These are phyloP conservation scores for Fusarium gaditjirri DNA, from an alignment of 2,329 filamentous ascomycete species.

Conservation along the genomic window DNA sequence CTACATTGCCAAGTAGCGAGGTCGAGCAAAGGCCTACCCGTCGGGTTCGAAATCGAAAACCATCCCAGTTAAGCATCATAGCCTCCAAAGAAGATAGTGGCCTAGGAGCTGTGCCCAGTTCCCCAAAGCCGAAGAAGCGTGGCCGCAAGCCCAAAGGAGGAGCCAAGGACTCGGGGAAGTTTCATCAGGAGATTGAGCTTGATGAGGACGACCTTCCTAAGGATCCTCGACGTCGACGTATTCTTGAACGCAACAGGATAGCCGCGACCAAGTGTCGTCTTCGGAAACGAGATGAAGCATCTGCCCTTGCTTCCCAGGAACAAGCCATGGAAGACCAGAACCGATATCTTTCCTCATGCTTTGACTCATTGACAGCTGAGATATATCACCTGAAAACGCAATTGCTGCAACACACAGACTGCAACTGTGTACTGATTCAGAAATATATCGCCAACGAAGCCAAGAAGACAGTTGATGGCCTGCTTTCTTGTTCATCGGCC, in stretches of 20 bases:
- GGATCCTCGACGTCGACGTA: conserved; percentile 41
- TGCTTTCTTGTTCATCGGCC: conserved; percentile 27
- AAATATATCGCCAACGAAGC: conserved; percentile 48
- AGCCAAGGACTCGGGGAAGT: conserved; percentile 18
- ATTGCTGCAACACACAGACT: conserved; percentile 46
- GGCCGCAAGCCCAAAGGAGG: conserved; percentile 42
- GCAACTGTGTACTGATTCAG: conserved; percentile 47
- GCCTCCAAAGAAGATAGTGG: conserved; percentile 11
- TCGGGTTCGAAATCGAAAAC: conserved; percentile 14
- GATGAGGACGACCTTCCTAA: conserved; percentile 39
- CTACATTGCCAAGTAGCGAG: conserved; percentile 19
- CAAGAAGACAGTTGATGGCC: conserved; percentile 43
- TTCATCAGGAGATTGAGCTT: conserved; percentile 22
- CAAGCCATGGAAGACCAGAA: conserved; percentile 47
- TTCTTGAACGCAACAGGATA: conserved; percentile 48
- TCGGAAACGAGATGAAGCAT: conserved; percentile 47
- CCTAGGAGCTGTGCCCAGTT: neutral
- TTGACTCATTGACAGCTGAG: conserved; percentile 44
- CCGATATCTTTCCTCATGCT: conserved; percentile 43
- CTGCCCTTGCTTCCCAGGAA: conserved; percentile 44
- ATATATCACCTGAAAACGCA: conserved; percentile 47
- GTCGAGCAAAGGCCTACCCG: conserved; percentile 20
- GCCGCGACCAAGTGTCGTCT: conserved; percentile 49
- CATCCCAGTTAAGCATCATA: conserved; percentile 22
- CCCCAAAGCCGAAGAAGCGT: conserved; percentile 40